Conservation (phyloP, 768 basidiomycete species). For the Termitomyces bulborhizus region DNA sequence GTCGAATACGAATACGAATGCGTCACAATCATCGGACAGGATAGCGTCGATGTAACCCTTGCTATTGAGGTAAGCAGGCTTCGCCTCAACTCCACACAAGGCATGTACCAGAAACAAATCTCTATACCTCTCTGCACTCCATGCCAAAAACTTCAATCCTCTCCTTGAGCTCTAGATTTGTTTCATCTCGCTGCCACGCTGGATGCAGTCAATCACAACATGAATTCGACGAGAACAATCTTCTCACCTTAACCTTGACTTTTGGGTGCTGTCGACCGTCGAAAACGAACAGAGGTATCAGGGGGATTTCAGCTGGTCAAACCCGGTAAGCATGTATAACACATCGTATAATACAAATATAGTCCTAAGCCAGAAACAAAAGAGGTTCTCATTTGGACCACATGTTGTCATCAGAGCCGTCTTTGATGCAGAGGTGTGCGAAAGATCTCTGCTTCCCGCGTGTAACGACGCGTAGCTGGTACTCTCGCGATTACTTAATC, state of each 20-base stretch:
- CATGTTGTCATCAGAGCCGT: neutral
- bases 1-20: conserved; percentile 35
- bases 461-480: too few relatives aligned
- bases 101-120: conserved; percentile 21
- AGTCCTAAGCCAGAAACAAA: too few relatives aligned
- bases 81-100: conserved; percentile 54
- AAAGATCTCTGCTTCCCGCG: neutral
- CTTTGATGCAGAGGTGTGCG: neutral
- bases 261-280: neutral
- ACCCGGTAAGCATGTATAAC: neutral
- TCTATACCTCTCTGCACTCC: neutral
- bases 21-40: conserved; percentile 37
- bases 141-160: neutral
- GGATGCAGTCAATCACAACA: neutral
- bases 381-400: neutral
- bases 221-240: too few relatives aligned
- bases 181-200: neutral
- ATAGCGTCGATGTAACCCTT: conserved; percentile 39
- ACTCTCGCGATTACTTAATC: too few relatives aligned
- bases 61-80: conserved; percentile 39
- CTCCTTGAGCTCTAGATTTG: neutral
- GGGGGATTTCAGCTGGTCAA: neutral
- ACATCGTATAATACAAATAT: too few relatives aligned
- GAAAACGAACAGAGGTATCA: neutral
- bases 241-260: neutral